phyloP scores from a whole-genome alignment of 441 rosid species.

The Flueggea neowawraea region DNA sequence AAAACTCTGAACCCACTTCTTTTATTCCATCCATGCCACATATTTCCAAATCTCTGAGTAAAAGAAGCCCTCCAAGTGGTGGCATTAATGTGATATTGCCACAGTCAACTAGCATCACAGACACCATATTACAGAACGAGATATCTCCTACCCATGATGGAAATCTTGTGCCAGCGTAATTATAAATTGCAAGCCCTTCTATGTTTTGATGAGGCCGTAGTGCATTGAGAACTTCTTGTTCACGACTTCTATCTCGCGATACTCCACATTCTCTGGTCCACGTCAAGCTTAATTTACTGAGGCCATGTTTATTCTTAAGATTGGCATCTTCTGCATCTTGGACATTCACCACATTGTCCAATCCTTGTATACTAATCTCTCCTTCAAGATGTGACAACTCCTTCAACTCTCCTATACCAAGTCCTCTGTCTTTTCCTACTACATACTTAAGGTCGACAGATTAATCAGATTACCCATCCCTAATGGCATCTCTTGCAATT shows the following conservation, averaged over 20 bases:
- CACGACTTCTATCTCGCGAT: not conserved
- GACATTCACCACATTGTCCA: constrained; percentile 14
- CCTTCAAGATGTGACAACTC: constrained; percentile 14
- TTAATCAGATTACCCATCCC: constrained; percentile 13
- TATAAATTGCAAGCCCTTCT: constrained; percentile 2
- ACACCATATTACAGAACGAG: not conserved
- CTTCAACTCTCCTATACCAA: constrained; percentile 19
- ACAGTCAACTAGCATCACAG: no score
- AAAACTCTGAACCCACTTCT: no score
- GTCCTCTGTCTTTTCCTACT: constrained; percentile 17
- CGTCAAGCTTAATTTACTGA: constrained; percentile 14
- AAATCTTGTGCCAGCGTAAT: constrained; percentile 4
- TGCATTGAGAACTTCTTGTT: constrained; percentile 3
- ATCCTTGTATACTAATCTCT: not conserved
- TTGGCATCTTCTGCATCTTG: constrained; percentile 14
- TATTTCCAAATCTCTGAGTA: no score
- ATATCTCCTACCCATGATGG: constrained; percentile 15
- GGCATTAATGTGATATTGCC: no score
- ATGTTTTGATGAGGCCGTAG: constrained; percentile 12
- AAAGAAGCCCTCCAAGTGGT: no score
- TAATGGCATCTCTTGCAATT: constrained; percentile 9
- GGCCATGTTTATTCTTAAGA: constrained; percentile 18
- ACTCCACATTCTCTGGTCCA: constrained; percentile 15
- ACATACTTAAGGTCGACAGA: constrained; percentile 15
- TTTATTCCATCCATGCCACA: no score